Evolutionary conservation across 2,329 filamentous ascomycete species (phyloP).

Genomic region (Alternaria brassicae): DNA sequence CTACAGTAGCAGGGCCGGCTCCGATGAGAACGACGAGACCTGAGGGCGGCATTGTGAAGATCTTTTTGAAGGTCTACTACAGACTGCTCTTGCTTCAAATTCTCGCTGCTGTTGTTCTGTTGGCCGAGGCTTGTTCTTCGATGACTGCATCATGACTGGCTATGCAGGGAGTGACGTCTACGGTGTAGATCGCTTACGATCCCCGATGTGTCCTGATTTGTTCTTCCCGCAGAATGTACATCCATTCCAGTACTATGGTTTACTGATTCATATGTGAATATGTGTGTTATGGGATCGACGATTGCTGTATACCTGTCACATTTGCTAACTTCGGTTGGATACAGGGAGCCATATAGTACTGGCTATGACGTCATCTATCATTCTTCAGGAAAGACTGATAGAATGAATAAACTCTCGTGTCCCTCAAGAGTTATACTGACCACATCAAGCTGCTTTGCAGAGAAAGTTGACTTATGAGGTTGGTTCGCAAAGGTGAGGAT

Average conservation of each 20-base stretch:
- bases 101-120: neutral
- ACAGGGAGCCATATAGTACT: neutral
- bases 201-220: neutral
- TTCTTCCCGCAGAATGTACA: neutral
- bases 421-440: neutral
- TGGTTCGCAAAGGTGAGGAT: neutral
- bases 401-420: neutral
- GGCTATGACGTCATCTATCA: neutral
- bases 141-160: conserved; percentile 1
- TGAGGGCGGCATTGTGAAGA: conserved; percentile 33
- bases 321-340: neutral
- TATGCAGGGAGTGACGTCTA: neutral
- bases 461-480: neutral
- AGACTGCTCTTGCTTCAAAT: neutral
- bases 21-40: conserved; percentile 46
- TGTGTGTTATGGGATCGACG: neutral
- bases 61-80: neutral
- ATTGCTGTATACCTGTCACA: neutral
- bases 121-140: neutral
- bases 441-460: neutral
- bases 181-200: neutral
- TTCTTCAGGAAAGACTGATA: neutral
- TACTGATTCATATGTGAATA: neutral
- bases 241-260: neutral
- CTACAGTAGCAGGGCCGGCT: conserved; percentile 43